A percentile compares a stretch with the other conserved stretches of the same genome.
Conservation (phyloP, 1,139 yeast species). For the Barnettozyma hawaiiensis region DNA sequence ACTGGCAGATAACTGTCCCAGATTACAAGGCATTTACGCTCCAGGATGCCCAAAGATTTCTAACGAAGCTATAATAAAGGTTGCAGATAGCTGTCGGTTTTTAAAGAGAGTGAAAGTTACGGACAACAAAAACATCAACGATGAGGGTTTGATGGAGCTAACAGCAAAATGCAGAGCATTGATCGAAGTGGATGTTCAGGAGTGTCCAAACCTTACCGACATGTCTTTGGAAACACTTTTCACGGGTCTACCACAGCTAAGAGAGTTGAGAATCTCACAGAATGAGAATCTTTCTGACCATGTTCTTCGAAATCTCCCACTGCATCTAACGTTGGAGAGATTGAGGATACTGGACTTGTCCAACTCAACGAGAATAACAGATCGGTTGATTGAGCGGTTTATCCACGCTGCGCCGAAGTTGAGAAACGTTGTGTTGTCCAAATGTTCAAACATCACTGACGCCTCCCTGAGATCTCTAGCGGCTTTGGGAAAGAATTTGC, state of each 20-base stretch:
- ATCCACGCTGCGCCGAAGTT: conserved; percentile 77
- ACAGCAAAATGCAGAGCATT: conserved; percentile 67
- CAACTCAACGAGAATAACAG: conserved; percentile 78
- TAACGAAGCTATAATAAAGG: conserved; percentile 55
- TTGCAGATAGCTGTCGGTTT: conserved; percentile 63
- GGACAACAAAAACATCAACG: conserved; percentile 63
- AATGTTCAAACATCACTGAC: conserved; percentile 86
- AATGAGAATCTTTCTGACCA: conserved; percentile 66
- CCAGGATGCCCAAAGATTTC: conserved; percentile 73
- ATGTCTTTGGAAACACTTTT: conserved; percentile 56
- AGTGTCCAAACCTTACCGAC: conserved; percentile 72
- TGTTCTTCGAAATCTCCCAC: conserved; percentile 36
- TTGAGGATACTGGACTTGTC: conserved; percentile 82
- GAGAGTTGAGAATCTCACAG: conserved; percentile 80
- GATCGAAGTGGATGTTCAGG: conserved; percentile 87
- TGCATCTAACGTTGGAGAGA: conserved; percentile 32
- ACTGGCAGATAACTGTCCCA: conserved; percentile 65
- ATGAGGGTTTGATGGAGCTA: conserved; percentile 57
- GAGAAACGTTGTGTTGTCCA: conserved; percentile 82
- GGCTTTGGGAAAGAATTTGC: conserved; percentile 72
- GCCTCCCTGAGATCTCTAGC: conserved; percentile 69
- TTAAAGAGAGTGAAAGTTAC: conserved; percentile 80
- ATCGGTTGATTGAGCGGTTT: conserved; percentile 66
- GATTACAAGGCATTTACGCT: conserved; percentile 86
- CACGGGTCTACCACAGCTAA: conserved; percentile 56